Conservation (phyloP, 2,329 filamentous ascomycete species). For the Scedosporium aurantiacum region DNA sequence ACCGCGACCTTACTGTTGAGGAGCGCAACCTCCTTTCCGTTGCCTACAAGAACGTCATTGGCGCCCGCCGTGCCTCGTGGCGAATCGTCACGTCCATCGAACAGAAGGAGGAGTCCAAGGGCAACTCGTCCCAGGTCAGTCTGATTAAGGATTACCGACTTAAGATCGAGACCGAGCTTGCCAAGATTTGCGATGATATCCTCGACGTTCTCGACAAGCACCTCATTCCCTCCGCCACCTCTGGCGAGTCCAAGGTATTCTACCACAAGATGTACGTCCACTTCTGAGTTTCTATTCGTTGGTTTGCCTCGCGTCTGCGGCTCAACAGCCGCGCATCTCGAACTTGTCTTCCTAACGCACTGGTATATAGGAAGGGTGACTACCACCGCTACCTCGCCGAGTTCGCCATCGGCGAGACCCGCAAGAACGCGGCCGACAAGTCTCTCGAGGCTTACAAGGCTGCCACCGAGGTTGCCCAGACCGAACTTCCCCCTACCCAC, state of each 20-base stretch:
- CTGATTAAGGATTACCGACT: constrained; percentile 97
- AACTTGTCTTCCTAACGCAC: constrained; percentile 6
- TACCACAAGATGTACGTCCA: constrained; percentile 92
- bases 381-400: constrained; percentile 98
- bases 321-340: background rate
- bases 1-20: constrained; percentile 76
- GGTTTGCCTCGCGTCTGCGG: constrained; percentile 17
- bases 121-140: constrained; percentile 79
- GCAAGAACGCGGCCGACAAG: constrained; percentile 87
- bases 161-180: constrained; percentile 95
- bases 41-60: constrained; percentile 99
- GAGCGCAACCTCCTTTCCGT: constrained; percentile 96
- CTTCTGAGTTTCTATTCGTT: background rate
- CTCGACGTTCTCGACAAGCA: constrained; percentile 88
- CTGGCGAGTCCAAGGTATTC: constrained; percentile 97
- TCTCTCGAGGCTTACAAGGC: constrained; percentile 95
- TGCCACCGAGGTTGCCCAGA: constrained; percentile 96
- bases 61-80: constrained; percentile 92
- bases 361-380: constrained; percentile 76
- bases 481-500: constrained; percentile 92
- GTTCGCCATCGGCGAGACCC: constrained; percentile 88
- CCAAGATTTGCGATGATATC: constrained; percentile 96
- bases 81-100: constrained; percentile 97
- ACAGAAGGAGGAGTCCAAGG: constrained; percentile 99
- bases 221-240: constrained; percentile 87